Conservation (phyloP, 2,329 filamentous ascomycete species). For the Colletotrichum sp. region DNA sequence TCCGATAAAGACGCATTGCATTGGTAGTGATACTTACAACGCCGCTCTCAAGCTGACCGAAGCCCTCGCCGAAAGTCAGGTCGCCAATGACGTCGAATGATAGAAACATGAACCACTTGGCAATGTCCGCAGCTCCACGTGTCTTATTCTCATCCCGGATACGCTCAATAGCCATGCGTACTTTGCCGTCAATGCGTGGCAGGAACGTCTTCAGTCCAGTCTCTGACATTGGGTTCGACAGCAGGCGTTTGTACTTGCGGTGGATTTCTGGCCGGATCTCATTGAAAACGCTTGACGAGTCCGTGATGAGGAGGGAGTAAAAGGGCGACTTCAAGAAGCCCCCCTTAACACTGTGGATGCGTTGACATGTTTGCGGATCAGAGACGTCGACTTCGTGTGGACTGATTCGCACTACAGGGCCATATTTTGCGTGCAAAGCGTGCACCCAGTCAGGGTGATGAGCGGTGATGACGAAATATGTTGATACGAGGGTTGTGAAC, state of each 20-base stretch:
- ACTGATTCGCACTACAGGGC: slow-evolving; percentile 6
- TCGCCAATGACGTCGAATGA: slow-evolving; percentile 38
- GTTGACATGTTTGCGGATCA: slow-evolving; percentile 24
- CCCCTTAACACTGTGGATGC: slow-evolving; percentile 30
- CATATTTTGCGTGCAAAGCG: slow-evolving; percentile 5
- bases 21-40: slow-evolving; percentile 38
- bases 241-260: slow-evolving; percentile 42
- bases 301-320: slow-evolving; percentile 13
- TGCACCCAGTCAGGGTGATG: slow-evolving; percentile 10
- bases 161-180: slow-evolving; percentile 45
- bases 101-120: slow-evolving; percentile 61
- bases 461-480: not conserved
- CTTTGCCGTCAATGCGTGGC: slow-evolving; percentile 36
- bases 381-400: slow-evolving; percentile 20
- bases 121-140: slow-evolving; percentile 46
- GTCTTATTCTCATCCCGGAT: slow-evolving; percentile 47
- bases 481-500: not conserved
- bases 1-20: too few species aligned
- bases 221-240: slow-evolving; percentile 46
- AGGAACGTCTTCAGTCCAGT: slow-evolving; percentile 41
- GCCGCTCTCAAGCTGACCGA: slow-evolving; percentile 27
- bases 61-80: slow-evolving; percentile 32
- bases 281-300: slow-evolving; percentile 11
- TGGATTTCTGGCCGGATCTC: not conserved
- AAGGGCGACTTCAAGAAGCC: slow-evolving; percentile 7